phyloP scores from a whole-genome alignment of 2,329 filamentous ascomycete genomes.

The Apiospora phragmitis region DNA sequence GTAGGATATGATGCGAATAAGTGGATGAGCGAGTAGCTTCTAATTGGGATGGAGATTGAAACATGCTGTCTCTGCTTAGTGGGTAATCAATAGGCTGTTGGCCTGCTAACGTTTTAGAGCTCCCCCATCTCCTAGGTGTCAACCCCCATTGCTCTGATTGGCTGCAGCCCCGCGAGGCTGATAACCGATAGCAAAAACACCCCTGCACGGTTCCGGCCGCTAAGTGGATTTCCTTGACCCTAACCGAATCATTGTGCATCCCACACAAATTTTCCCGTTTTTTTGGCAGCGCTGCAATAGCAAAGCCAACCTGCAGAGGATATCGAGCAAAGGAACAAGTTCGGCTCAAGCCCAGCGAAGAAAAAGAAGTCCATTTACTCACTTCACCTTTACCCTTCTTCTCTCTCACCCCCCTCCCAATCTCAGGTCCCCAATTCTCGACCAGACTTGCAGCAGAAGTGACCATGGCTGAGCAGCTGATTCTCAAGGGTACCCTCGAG shows the following conservation, averaged over 20 bases:
- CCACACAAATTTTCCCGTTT: slow-evolving; percentile 47
- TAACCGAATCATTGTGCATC: slow-evolving; percentile 41
- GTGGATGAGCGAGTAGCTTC: neutral
- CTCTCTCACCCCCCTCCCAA: slow-evolving; percentile 36
- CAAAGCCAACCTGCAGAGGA: slow-evolving; percentile 27
- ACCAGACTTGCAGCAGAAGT: slow-evolving; percentile 18
- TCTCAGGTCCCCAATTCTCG: slow-evolving; percentile 22
- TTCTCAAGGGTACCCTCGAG: slow-evolving; percentile 96
- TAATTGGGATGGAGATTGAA: neutral
- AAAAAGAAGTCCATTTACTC: slow-evolving; percentile 16
- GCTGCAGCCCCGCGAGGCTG: slow-evolving; percentile 27
- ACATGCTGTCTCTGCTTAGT: neutral
- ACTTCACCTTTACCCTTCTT: slow-evolving; percentile 25
- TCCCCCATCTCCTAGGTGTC: neutral
- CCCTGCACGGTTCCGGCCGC: neutral
- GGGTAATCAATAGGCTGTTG: slow-evolving; percentile 14
- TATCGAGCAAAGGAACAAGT: slow-evolving; percentile 10
- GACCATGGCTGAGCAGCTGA: slow-evolving; percentile 87
- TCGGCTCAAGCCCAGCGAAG: slow-evolving; percentile 20
- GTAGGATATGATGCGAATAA: neutral
- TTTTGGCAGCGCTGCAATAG: slow-evolving; percentile 39
- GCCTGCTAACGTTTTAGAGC: neutral
- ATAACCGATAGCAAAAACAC: slow-evolving; percentile 8
- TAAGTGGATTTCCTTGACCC: slow-evolving; percentile 36
- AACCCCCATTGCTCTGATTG: slow-evolving; percentile 22